Conservation (phyloP, 768 basidiomycete species). For the Tubosaeta brunneosetosa region DNA sequence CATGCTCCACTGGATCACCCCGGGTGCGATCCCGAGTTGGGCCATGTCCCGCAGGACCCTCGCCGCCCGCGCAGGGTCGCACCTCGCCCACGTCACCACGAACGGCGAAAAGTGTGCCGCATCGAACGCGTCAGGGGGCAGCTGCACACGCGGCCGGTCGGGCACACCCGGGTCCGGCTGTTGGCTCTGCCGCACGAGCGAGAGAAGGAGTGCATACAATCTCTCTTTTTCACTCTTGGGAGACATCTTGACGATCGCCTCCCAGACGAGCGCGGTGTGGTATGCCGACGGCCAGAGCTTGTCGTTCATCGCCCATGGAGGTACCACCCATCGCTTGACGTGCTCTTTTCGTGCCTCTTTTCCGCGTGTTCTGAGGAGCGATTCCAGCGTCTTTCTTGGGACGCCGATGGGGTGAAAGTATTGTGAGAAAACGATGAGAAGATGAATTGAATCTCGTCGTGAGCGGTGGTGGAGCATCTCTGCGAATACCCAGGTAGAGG, state of each 20-base stretch:
- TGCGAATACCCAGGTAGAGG: constrained; percentile 25
- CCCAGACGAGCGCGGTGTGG: constrained; percentile 36
- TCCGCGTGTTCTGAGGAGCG: constrained; percentile 10
- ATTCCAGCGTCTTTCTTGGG: constrained; percentile 33
- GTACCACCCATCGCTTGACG: not conserved
- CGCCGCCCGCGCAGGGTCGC: constrained; percentile 29
- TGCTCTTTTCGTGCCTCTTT: constrained; percentile 1
- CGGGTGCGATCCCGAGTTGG: constrained; percentile 40
- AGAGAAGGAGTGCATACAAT: constrained; percentile 45
- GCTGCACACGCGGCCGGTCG: constrained; percentile 6
- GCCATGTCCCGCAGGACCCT: constrained; percentile 52
- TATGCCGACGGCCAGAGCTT: constrained; percentile 31
- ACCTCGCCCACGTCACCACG: constrained; percentile 36
- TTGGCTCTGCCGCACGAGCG: constrained; percentile 11
- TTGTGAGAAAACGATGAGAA: constrained; percentile 42
- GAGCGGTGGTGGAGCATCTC: constrained; percentile 28
- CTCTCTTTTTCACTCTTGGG: constrained; percentile 22
- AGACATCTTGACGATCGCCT: constrained; percentile 24
- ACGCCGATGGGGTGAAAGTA: constrained; percentile 52
- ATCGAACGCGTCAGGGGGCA: constrained; percentile 30
- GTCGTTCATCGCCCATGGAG: constrained; percentile 1
- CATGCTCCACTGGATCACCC: constrained; percentile 45
- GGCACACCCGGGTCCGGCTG: not conserved
- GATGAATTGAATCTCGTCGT: constrained; percentile 10
- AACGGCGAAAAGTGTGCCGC: constrained; percentile 51